Conservation (phyloP, 805 yeast genomes). For the Sugiyamaella marilandica region DNA sequence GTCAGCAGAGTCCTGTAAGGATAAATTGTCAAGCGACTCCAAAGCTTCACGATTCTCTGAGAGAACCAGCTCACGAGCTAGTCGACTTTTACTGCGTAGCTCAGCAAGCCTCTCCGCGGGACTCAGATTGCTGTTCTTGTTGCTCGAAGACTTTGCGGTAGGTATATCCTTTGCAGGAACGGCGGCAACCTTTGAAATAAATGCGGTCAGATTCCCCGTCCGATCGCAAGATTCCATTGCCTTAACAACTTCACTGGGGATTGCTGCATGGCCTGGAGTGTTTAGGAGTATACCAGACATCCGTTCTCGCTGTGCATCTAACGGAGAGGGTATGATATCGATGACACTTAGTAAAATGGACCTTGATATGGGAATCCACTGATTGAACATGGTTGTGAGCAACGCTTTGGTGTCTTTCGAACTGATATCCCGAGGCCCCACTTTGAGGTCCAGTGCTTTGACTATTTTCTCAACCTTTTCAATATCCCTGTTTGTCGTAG, state of each 20-base stretch:
- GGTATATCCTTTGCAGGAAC: slow-evolving; percentile 82
- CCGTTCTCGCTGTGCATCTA: slow-evolving; percentile 65
- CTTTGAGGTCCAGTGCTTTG: slow-evolving; percentile 58
- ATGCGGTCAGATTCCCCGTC: slow-evolving; percentile 65
- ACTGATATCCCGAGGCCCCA: slow-evolving; percentile 69
- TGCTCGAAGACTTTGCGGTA: slow-evolving; percentile 33
- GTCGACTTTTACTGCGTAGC: slow-evolving; percentile 21
- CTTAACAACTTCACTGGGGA: slow-evolving; percentile 46
- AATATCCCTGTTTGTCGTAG: slow-evolving; percentile 58
- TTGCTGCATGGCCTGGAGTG: slow-evolving; percentile 45
- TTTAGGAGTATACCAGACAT: slow-evolving; percentile 61
- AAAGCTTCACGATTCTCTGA: slow-evolving; percentile 14
- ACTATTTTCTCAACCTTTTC: slow-evolving; percentile 75
- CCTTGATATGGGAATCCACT: slow-evolving; percentile 91
- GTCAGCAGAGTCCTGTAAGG: slow-evolving; percentile 38
- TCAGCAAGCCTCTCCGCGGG: slow-evolving; percentile 15
- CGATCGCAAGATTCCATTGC: slow-evolving; percentile 66
- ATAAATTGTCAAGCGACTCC: slow-evolving; percentile 31
- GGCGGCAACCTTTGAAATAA: slow-evolving; percentile 84
- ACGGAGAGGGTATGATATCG: slow-evolving; percentile 81
- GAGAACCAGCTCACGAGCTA: slow-evolving; percentile 24
- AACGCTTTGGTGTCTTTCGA: slow-evolving; percentile 70
- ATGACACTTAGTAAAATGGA: slow-evolving; percentile 81
- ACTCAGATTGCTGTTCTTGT: slow-evolving; percentile 24
- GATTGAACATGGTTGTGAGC: slow-evolving; percentile 67